These are phyloP conservation scores for Nicotiana tabacum DNA, from an alignment of 257 asterid genomes.

Conservation along the genomic window DNA sequence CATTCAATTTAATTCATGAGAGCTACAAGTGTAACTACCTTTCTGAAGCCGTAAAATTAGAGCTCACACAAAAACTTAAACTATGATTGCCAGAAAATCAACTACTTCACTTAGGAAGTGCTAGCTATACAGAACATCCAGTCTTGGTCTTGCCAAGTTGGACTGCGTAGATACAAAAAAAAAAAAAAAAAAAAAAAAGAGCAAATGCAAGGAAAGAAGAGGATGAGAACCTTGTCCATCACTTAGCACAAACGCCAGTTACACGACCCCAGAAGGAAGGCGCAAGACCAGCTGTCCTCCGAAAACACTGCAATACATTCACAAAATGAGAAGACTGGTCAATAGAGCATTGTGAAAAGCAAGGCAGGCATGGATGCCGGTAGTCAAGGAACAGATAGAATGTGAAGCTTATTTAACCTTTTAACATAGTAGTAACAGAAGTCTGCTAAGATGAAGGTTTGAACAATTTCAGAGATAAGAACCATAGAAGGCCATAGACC, in stretches of 20 bases:
- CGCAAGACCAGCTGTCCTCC: slow-evolving; percentile 76
- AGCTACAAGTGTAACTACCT: not conserved
- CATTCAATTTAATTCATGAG: not conserved
- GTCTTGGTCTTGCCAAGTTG: not conserved
- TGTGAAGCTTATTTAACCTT: slow-evolving; percentile 23
- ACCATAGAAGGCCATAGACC: slow-evolving; percentile 85
- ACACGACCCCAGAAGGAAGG: slow-evolving; percentile 79
- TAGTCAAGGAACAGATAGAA: not conserved
- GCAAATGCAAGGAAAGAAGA: not conserved
- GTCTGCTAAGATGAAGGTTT: slow-evolving; percentile 71
- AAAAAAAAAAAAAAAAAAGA: too few species aligned
- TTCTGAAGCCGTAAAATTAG: not conserved
- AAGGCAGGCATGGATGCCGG: not conserved
- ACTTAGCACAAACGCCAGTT: not conserved
- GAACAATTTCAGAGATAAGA: slow-evolving; percentile 70
- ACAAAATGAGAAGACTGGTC: slow-evolving; percentile 2
- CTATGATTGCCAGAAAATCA: slow-evolving; percentile 2
- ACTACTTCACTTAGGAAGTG: not conserved
- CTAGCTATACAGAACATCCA: slow-evolving; percentile 6
- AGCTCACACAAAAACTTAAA: not conserved
- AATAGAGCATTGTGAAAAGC: not conserved
- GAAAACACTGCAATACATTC: slow-evolving; percentile 44
- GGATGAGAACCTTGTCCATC: not conserved
- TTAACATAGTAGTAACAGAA: slow-evolving; percentile 70
- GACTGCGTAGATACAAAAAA: slow-evolving; percentile 3